Evolutionary conservation across 1,284 basidiomycete species (phyloP).

Genomic region (Puccinia hordei): DNA sequence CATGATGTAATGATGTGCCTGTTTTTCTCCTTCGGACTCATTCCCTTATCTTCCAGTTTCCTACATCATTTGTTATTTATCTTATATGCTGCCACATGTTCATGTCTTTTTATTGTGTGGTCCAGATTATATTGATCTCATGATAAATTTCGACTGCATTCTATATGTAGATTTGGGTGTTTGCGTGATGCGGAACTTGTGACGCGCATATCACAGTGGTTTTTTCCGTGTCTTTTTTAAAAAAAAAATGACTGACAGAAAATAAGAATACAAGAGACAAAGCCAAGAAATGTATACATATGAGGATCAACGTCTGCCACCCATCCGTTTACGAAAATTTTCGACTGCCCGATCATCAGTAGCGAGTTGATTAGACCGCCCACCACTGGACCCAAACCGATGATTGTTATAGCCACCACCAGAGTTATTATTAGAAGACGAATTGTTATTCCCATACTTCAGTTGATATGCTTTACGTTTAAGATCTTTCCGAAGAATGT

Average conservation of each 20-base stretch:
- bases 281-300: background rate
- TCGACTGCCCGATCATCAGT: conserved; percentile 49
- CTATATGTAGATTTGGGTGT: too few species aligned
- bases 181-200: too few species aligned
- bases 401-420: conserved; percentile 1
- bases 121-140: too few species aligned
- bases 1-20: too few species aligned
- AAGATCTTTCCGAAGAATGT: conserved; percentile 31
- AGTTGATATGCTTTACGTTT: conserved; percentile 43
- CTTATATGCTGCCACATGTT: too few species aligned
- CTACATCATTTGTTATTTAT: too few species aligned
- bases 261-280: background rate
- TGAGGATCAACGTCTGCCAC: conserved; percentile 32
- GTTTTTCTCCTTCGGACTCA: too few species aligned
- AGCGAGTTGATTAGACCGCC: conserved; percentile 32
- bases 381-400: conserved; percentile 8
- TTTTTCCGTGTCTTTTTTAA: background rate
- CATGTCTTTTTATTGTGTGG: too few species aligned
- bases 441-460: conserved; percentile 42
- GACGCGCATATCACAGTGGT: too few species aligned
- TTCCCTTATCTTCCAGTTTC: too few species aligned
- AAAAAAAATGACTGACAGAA: background rate
- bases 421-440: background rate
- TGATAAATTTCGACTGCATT: too few species aligned
- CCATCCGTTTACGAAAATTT: conserved; percentile 50